phyloP scores from a whole-genome alignment of 345 rosid species.

The Kandelia obovata region DNA sequence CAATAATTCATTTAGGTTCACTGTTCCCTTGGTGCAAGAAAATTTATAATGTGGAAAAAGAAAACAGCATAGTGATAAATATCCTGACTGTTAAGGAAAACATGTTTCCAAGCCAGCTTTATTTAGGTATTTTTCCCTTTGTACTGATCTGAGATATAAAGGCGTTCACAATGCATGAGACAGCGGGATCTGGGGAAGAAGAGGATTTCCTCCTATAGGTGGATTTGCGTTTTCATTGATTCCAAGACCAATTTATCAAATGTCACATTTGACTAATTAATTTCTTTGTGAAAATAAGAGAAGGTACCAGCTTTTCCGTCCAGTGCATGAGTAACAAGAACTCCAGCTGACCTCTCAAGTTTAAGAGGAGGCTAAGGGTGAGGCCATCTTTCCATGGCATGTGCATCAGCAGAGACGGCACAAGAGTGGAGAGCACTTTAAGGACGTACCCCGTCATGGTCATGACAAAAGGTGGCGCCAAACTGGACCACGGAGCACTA shows the following conservation, averaged over 20 bases:
- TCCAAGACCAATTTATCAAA: too few species aligned
- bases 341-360: slow-evolving; percentile 69
- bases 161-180: neutral
- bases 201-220: too few species aligned
- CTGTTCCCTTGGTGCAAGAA: too few species aligned
- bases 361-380: slow-evolving; percentile 53
- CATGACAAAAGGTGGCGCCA: neutral
- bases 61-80: too few species aligned
- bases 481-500: neutral
- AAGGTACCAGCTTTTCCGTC: slow-evolving; percentile 52
- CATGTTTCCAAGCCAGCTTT: too few species aligned
- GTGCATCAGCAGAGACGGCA: neutral
- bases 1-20: neutral
- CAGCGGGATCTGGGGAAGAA: neutral
- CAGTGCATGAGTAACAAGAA: slow-evolving; percentile 47
- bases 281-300: neutral
- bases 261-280: too few species aligned
- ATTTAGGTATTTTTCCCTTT: too few species aligned
- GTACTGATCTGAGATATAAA: too few species aligned
- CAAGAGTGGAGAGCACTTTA: neutral
- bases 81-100: too few species aligned
- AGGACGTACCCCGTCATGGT: neutral
- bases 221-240: too few species aligned
- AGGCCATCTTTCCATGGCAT: slow-evolving; percentile 41
- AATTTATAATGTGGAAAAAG: too few species aligned